phyloP scores from a whole-genome alignment of 2,329 filamentous ascomycete species.

The Calycina herbarum region DNA sequence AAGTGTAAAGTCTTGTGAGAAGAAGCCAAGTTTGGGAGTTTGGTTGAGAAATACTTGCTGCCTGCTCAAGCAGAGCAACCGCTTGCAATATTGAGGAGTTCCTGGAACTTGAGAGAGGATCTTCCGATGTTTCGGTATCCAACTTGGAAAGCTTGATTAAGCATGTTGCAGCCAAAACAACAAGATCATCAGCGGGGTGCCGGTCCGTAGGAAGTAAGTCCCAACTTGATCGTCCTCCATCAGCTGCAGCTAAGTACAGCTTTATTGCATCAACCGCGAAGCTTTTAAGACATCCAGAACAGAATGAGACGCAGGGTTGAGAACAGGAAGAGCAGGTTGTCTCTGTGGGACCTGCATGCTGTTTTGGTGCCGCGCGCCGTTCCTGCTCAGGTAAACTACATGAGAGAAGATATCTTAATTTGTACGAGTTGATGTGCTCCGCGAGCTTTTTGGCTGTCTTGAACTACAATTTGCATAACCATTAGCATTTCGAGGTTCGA shows the following conservation, averaged over 20 bases:
- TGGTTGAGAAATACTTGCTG: conserved; percentile 38
- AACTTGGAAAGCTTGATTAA: conserved; percentile 34
- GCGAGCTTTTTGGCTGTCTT: conserved; percentile 29
- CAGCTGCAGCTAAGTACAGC: conserved; percentile 30
- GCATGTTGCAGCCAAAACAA: conserved; percentile 35
- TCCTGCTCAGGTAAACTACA: conserved; percentile 32
- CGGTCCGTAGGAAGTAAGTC: conserved; percentile 36
- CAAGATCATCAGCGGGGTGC: conserved; percentile 39
- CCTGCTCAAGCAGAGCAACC: conserved; percentile 36
- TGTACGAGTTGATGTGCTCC: conserved; percentile 31
- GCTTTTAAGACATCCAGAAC: conserved; percentile 25
- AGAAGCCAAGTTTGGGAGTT: conserved; percentile 43
- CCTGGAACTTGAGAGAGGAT: conserved; percentile 19
- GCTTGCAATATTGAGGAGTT: conserved; percentile 35
- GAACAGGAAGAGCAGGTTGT: conserved; percentile 27
- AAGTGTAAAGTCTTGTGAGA: conserved; percentile 40
- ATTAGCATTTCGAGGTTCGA: background rate
- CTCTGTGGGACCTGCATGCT: conserved; percentile 2
- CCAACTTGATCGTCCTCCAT: conserved; percentile 29
- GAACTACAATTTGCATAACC: conserved; percentile 20
- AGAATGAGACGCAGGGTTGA: conserved; percentile 24
- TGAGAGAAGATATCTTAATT: conserved; percentile 32
- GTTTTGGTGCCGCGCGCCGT: conserved; percentile 16
- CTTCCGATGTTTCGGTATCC: conserved; percentile 4
- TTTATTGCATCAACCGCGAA: conserved; percentile 24